phyloP scores from a whole-genome alignment of 345 rosid species.

The Citrus hindsii region DNA sequence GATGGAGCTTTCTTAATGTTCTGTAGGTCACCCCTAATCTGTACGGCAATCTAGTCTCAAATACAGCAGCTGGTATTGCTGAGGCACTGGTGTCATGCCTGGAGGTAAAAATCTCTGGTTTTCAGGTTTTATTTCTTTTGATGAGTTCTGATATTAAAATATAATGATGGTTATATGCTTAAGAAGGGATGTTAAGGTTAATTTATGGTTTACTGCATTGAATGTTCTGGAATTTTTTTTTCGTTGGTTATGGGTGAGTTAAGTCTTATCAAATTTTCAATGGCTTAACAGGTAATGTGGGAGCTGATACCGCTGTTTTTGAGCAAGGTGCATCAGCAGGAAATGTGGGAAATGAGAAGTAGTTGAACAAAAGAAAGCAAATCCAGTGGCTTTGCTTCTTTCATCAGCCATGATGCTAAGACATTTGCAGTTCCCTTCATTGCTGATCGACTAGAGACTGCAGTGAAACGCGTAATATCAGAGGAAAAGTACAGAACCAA shows the following conservation, averaged over 20 bases:
- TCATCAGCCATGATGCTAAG: conserved; percentile 98
- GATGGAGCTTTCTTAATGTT: conserved; percentile 4
- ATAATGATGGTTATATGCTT: neutral
- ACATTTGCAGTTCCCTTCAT: conserved; percentile 91
- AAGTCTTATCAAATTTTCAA: conserved; percentile 5
- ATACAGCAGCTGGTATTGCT: conserved; percentile 91
- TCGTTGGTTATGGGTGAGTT: neutral
- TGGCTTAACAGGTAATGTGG: conserved; percentile 72
- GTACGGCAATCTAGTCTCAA: conserved; percentile 82
- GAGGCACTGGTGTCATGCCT: conserved; percentile 98
- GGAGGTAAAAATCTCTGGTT: conserved; percentile 58
- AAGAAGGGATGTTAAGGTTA: neutral
- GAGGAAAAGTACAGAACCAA: conserved; percentile 71
- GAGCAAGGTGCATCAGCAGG: conserved; percentile 99
- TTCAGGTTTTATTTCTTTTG: neutral
- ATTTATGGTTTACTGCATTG: neutral
- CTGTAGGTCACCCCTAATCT: conserved; percentile 91
- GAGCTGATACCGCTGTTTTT: conserved; percentile 85
- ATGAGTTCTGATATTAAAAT: neutral
- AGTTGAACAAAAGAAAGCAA: conserved; percentile 61
- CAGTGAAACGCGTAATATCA: conserved; percentile 62
- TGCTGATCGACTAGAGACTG: conserved; percentile 84
- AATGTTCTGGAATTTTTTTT: neutral
- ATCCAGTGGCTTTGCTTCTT: conserved; percentile 89
- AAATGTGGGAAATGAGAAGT: conserved; percentile 81